Base-by-base conservation (phyloP, 768 basidiomycete species). In the Amanita fuliginea region DNA sequence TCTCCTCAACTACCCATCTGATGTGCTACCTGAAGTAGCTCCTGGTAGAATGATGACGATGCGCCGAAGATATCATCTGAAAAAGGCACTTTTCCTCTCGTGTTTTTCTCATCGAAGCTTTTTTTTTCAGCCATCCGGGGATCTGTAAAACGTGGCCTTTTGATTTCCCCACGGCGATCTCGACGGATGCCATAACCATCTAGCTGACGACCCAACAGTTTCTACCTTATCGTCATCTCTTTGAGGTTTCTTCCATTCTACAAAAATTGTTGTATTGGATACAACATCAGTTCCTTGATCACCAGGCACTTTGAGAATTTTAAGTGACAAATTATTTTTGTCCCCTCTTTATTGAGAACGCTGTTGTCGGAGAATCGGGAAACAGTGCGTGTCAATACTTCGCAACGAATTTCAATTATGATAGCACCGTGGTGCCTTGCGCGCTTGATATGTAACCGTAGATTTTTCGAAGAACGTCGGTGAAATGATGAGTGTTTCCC, bases 251-350 rank as follows among this genome's bases (percentile, higher is more conserved):
- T 6, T 43, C 13, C 30, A n/a, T 24, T 43, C 24, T 16, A 24
- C 22, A 24, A 13, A 24, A 24, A 24, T 24, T 9, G 13, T 6
- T n/a, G 6, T 4, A 44, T 28, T 45, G 28, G n/a, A 9, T 30
- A 32, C 22, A 47, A 47, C 35, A 47, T 47, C 46, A 30, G 30
- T 48, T 10, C 39, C 47, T 33, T 40, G 26, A 48, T 39, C 37
- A 11, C 46, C 47, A 48, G 47, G 47, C 37, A 48, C 47, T 39
- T 32, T 33, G 28, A 26, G 39, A 28, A 36, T 26, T 18, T 35
- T 35, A 16, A 9, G 22, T 21, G 37, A 26, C 34, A 24, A 22
- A 13, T 28, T n/a, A 36, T 28, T 28, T 40, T 48, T 41, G 22
- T 16, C 14, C 35, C 46, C 35, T 47, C 46, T 37, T 47, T 47